Evolutionary conservation across 2,329 filamentous ascomycete genomes (phyloP), one percentile per base, ranked within the genome.

Genomic region (Scleromitrula shiraiana): DNA sequence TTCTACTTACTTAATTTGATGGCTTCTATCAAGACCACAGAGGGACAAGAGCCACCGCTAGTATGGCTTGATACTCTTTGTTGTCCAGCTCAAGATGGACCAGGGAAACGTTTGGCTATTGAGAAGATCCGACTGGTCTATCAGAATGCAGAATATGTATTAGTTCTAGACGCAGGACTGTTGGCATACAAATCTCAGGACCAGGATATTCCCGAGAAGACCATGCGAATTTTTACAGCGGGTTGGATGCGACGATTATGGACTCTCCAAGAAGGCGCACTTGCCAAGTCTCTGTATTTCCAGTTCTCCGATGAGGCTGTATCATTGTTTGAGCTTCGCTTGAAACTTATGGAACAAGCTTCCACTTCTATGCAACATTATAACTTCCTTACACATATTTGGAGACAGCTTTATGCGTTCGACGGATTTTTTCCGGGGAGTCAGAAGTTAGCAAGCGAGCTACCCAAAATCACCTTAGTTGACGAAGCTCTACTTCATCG

Each of bases 201-300:
- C 10, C 22, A 30, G 23, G 10, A 45, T 53, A 10, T 46, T 42
- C 7, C 55, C 4, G 65, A 68, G 37, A 41, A 67, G 22, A 7
- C 22, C 6, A 14, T 42, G 26, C 40, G 40, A 0, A 56, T 66
- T 3, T 59, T 67, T 26, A 62, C 56, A 10, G 67, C 65, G 4
- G 55, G 60, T 17, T 70, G 68, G 67, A 66, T 68, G 55, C 59
- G 65, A 37, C 56, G 67, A 5, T 55, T 68, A 2, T 70, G 67
- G 68, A 70, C 68, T 0, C 57, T 69, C 12, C 67, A 69, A 60
- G 67, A 69, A 56, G 67, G 63, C 15, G 59, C 59, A 3, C 55
- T 67, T 2, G 56, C 60, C 0, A 53, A 55, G n/a, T 59, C 53
- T 14, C 52, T 67, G 2, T 64, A 59, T 20, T 59, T 68, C 10